Conservation (phyloP, 768 basidiomycete genomes). For the Phaffia australis region DNA sequence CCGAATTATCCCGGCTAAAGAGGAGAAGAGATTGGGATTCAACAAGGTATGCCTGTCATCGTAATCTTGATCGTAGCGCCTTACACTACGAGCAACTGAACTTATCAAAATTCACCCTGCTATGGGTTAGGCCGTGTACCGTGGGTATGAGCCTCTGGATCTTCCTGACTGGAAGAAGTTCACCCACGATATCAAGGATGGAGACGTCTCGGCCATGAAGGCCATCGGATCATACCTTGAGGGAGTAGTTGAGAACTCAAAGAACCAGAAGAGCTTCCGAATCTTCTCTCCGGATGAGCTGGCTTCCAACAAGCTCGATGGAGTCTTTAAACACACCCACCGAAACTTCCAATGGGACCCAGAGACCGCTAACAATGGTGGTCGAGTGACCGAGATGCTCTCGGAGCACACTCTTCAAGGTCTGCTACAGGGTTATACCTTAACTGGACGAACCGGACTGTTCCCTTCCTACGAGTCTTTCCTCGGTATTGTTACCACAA, state of each 20-base stretch:
- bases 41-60: slow-evolving; percentile 37
- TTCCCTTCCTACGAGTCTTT: slow-evolving; percentile 90
- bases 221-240: slow-evolving; percentile 40
- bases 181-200: slow-evolving; percentile 46
- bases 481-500: slow-evolving; percentile 76
- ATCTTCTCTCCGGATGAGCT: slow-evolving; percentile 79
- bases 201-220: slow-evolving; percentile 65
- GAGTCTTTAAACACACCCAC: slow-evolving; percentile 50
- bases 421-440: slow-evolving; percentile 84
- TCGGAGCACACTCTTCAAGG: slow-evolving; percentile 66
- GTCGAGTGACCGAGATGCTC: slow-evolving; percentile 76
- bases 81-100: neutral
- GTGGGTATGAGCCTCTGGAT: slow-evolving; percentile 50
- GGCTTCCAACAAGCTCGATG: slow-evolving; percentile 77
- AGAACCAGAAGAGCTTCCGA: slow-evolving; percentile 67
- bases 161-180: slow-evolving; percentile 57
- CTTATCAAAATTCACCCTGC: neutral
- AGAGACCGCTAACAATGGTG: slow-evolving; percentile 47
- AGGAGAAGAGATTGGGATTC: slow-evolving; percentile 49
- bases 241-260: slow-evolving; percentile 45
- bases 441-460: slow-evolving; percentile 63
- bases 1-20: slow-evolving; percentile 35
- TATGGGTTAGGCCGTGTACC: slow-evolving; percentile 41
- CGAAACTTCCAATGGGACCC: slow-evolving; percentile 83
- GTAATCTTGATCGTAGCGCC: neutral